Evolutionary conservation across 2,329 filamentous ascomycete genomes (phyloP), one percentile per base, ranked within the genome.

Genomic region (Hyphodiscus sp.): DNA sequence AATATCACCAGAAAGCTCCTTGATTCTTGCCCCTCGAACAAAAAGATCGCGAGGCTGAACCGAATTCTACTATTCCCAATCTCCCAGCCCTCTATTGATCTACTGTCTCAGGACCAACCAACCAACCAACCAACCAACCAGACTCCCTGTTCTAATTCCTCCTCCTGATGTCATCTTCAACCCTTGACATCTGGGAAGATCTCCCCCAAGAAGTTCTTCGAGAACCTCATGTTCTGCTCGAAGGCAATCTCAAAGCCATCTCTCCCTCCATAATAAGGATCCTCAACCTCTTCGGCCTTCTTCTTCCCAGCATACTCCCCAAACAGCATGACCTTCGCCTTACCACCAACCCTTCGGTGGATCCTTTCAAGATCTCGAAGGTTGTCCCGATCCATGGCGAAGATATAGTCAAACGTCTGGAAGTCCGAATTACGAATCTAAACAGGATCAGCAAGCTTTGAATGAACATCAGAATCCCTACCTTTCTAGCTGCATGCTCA

Each of bases 381-480:
- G 68, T 97, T 97, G 45, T 83, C 81, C 47, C 81, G 77, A 68
- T 99, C 94, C 94, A 99, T 99, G 56, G 89, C 91, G 53, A 99
- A 84, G 56, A 99, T 84, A 72, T 95, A 97, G 71, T 97, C 90
- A 66, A 96, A 97, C 16, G 79, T 77, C 52, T 83, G 74, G 64
- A 97, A 95, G 71, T 99, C 94, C 49, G 79, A 78, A 1, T 76
- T 71, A 4, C 73, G 72, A 48, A 85, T 69, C 79, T 82, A 50
- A 20, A 30, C 19, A n/a, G 20, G 20, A 45, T 65, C 41, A 65
- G 47, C 20, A 42, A 23, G 44, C 18, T 13, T 9, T 16, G 16
- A 15, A 29, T 6, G 10, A 15, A 47, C 41, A 13, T 42, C 9
- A 18, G 2, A 26, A 20, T 20, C 59, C 71, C 68, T 68, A 95